phyloP scores from a whole-genome alignment of 2,329 filamentous ascomycete species.

The Fusarium sp. region DNA sequence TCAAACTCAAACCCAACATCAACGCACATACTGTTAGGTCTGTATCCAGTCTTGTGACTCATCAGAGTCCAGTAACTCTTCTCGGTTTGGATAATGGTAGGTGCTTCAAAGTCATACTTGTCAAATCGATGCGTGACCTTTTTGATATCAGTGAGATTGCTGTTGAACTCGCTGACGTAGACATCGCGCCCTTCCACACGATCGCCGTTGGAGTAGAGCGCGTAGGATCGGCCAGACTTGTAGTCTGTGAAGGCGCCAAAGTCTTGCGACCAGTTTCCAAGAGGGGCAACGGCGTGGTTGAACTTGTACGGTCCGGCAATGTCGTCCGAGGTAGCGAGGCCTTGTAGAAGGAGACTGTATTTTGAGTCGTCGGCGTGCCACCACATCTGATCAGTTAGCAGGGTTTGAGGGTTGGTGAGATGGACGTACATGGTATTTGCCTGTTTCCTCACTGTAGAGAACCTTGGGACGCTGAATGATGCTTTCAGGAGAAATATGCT shows the following conservation, averaged over 20 bases:
- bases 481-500: conserved; percentile 66
- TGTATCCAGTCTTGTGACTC: conserved; percentile 73
- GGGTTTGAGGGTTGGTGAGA: too few species aligned
- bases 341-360: conserved; percentile 69
- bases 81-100: conserved; percentile 71
- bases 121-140: conserved; percentile 67
- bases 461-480: conserved; percentile 75
- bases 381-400: conserved; percentile 60
- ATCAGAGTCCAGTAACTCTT: conserved; percentile 71
- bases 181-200: conserved; percentile 67
- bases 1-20: fast-evolving
- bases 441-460: conserved; percentile 66
- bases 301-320: conserved; percentile 68
- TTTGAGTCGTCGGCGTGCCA: conserved; percentile 72
- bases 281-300: conserved; percentile 65
- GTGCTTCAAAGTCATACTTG: conserved; percentile 72
- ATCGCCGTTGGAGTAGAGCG: conserved; percentile 72
- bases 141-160: conserved; percentile 64
- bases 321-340: conserved; percentile 65
- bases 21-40: conserved; percentile 63
- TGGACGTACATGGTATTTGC: conserved; percentile 66
- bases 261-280: conserved; percentile 74
- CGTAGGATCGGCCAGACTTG: conserved; percentile 67
- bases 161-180: conserved; percentile 67
- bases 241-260: conserved; percentile 72